phyloP scores from a whole-genome alignment of 2,329 filamentous ascomycete genomes.

The Bipolaris cookei region DNA sequence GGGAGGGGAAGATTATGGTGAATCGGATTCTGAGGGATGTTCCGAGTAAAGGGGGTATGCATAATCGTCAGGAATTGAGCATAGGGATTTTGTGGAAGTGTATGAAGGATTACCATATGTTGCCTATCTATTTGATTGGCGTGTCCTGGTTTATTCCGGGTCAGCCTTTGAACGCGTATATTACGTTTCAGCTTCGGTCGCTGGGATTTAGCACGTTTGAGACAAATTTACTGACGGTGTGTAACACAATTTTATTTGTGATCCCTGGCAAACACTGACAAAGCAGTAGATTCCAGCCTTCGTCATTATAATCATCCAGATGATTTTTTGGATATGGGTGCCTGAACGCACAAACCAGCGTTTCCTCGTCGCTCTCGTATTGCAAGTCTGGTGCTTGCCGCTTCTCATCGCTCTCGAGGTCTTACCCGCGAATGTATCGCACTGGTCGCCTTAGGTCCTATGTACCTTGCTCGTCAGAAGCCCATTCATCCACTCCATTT shows the following conservation, averaged over 20 bases:
- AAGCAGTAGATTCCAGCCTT: constrained; percentile 51
- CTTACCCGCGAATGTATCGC: constrained; percentile 37
- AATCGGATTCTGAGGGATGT: constrained; percentile 66
- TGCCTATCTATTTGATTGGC: constrained; percentile 49
- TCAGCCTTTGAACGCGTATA: constrained; percentile 40
- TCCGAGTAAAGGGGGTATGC: constrained; percentile 65
- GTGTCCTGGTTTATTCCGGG: constrained; percentile 47
- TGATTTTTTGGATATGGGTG: constrained; percentile 59
- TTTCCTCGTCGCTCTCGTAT: constrained; percentile 54
- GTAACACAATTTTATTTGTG: neutral
- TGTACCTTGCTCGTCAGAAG: constrained; percentile 51
- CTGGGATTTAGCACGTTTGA: constrained; percentile 48
- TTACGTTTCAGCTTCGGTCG: constrained; percentile 45
- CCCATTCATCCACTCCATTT: constrained; percentile 54
- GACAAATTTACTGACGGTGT: constrained; percentile 48
- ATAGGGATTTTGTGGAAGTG: constrained; percentile 57
- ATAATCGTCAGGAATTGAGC: constrained; percentile 63
- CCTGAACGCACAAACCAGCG: constrained; percentile 60
- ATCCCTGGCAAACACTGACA: constrained; percentile 3
- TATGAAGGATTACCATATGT: constrained; percentile 63
- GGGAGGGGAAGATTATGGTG: constrained; percentile 71
- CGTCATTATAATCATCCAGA: constrained; percentile 56
- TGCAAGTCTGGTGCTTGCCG: constrained; percentile 51
- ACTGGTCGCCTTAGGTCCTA: constrained; percentile 50
- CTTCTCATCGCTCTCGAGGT: constrained; percentile 48